These are phyloP conservation scores for Beauveria asiatica DNA, from an alignment of 2,329 filamentous ascomycete genomes.

Conservation along the genomic window DNA sequence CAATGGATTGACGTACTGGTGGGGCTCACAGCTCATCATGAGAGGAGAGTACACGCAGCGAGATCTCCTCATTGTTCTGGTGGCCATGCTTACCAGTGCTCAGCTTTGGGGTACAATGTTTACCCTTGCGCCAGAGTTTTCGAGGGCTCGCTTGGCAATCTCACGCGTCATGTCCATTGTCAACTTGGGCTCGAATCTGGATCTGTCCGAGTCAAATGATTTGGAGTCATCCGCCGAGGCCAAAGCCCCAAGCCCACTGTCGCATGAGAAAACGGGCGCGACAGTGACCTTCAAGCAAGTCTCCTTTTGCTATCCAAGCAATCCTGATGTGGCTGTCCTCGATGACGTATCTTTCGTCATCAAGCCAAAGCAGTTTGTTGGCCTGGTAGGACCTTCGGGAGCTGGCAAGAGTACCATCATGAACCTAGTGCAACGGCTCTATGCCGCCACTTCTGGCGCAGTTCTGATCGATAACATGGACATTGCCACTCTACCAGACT, in stretches of 20 bases:
- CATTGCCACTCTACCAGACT: conserved; percentile 21
- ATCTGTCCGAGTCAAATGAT: background rate
- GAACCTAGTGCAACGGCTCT: conserved; percentile 43
- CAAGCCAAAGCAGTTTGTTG: conserved; percentile 30
- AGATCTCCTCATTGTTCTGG: background rate
- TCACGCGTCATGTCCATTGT: background rate
- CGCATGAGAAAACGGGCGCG: conserved; percentile 20
- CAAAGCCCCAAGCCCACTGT: conserved; percentile 19
- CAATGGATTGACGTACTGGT: conserved; percentile 1
- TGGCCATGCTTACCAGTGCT: conserved; percentile 1
- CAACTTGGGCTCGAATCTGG: background rate
- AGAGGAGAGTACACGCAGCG: background rate
- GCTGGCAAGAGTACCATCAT: conserved; percentile 41
- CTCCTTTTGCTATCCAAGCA: conserved; percentile 52
- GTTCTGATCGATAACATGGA: conserved; percentile 38
- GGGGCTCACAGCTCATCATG: conserved; percentile 2
- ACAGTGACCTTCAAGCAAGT: conserved; percentile 46
- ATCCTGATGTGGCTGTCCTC: conserved; percentile 44
- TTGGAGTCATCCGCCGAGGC: background rate
- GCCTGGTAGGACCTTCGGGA: conserved; percentile 37
- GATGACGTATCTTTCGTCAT: conserved; percentile 29
- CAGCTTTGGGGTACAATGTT: conserved; percentile 4
- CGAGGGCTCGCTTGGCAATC: background rate
- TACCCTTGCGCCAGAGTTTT: conserved; percentile 4
- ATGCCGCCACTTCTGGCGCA: conserved; percentile 38